Percentiles rank a stretch among this genome's conserved stretches.
phyloP scores from a whole-genome alignment of 805 yeast genomes.

The Nakazawaea ambrosiae region DNA sequence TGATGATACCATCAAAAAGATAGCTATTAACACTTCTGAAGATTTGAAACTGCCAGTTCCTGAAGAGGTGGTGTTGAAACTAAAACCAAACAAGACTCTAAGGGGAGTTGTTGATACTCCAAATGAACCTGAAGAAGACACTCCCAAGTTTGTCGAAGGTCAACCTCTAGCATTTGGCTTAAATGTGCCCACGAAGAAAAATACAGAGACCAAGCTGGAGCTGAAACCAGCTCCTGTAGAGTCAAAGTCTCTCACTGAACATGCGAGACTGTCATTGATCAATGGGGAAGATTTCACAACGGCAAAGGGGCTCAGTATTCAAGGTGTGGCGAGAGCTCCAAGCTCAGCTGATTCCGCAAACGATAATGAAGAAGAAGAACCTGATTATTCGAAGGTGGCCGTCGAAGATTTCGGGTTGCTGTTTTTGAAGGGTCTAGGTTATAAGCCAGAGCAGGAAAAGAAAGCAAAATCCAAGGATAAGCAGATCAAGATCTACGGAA shows the following conservation, averaged over 20 bases:
- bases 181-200: not conserved
- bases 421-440: slow-evolving; percentile 11
- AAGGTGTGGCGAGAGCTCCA: too few relatives aligned
- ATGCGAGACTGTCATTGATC: not conserved
- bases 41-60: slow-evolving; percentile 2
- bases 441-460: not conserved
- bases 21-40: slow-evolving; percentile 6
- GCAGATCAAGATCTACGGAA: slow-evolving; percentile 5
- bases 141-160: too few relatives aligned
- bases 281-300: too few relatives aligned
- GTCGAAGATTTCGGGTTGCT: slow-evolving; percentile 11
- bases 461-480: not conserved
- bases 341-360: not conserved
- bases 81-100: slow-evolving; percentile 8
- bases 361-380: not conserved
- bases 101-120: not conserved
- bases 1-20: slow-evolving; percentile 1
- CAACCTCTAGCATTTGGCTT: not conserved
- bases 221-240: not conserved
- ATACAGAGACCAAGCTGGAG: not conserved
- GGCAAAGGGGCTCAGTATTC: too few relatives aligned
- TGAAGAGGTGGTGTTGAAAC: slow-evolving; percentile 1
- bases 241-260: not conserved
- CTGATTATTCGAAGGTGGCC: slow-evolving; percentile 8
- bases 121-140: not conserved